Evolutionary conservation across 83 land plant genomes (phyloP).

Genomic region (Picea engelmannii): DNA sequence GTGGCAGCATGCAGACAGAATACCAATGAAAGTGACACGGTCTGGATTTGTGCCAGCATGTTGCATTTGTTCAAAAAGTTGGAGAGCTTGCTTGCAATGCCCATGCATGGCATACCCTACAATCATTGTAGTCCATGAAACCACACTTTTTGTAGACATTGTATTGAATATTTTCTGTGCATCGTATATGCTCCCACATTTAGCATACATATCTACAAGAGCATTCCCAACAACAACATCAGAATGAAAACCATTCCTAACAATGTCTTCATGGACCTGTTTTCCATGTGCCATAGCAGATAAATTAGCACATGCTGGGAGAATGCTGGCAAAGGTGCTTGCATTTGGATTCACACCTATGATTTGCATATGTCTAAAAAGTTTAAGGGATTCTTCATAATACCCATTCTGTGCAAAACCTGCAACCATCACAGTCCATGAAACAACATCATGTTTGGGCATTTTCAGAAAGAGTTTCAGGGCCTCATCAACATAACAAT

Average conservation of each 20-base stretch:
- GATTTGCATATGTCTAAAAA: conserved; percentile 7
- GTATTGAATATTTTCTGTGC: conserved; percentile 6
- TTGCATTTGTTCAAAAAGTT: conserved; percentile 9
- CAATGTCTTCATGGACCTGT: conserved; percentile 22
- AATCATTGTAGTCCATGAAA: conserved; percentile 20
- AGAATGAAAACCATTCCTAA: conserved; percentile 9
- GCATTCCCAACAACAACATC: conserved; percentile 34
- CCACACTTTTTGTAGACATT: not conserved
- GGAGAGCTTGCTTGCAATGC: not conserved
- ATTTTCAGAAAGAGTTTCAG: conserved; percentile 12
- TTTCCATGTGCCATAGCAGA: conserved; percentile 13
- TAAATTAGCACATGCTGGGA: conserved; percentile 19
- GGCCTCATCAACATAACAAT: conserved; percentile 14
- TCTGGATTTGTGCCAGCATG: not conserved
- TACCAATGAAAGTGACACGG: conserved; percentile 3
- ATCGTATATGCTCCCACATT: conserved; percentile 29
- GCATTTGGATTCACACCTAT: conserved; percentile 11
- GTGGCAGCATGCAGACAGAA: conserved; percentile 14
- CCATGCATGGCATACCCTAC: not conserved
- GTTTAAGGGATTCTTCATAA: conserved; percentile 16
- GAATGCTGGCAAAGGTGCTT: conserved; percentile 21
- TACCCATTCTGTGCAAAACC: conserved; percentile 18
- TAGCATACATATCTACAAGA: conserved; percentile 40
- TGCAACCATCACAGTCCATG: conserved; percentile 20
- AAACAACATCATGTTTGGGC: conserved; percentile 9